phyloP scores from a whole-genome alignment of 768 basidiomycete species.

The Pleurotus platypus region DNA sequence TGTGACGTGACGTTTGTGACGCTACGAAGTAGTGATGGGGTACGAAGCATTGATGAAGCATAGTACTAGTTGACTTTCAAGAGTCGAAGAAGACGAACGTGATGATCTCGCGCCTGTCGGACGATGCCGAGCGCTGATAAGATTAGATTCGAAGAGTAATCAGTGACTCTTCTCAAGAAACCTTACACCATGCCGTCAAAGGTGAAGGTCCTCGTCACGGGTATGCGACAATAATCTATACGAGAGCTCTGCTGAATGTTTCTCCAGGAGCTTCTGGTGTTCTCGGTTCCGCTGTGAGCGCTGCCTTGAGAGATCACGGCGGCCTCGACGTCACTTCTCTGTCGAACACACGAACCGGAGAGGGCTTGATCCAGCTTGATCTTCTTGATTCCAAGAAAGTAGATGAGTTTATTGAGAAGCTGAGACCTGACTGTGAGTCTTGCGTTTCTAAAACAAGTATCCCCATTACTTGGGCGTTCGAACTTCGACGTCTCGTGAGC shows the following conservation, averaged over 20 bases:
- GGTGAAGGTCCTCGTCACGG: constrained; percentile 58
- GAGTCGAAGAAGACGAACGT: no score
- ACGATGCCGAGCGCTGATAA: constrained; percentile 2
- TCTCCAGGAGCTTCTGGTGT: constrained; percentile 85
- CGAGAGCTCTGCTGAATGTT: no score
- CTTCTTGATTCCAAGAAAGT: constrained; percentile 57
- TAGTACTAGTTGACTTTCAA: no score
- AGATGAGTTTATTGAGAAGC: constrained; percentile 47
- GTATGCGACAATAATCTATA: constrained; percentile 23
- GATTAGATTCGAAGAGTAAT: constrained; percentile 2
- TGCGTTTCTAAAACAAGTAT: constrained; percentile 5
- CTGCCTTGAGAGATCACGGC: constrained; percentile 44
- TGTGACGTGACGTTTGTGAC: neutral
- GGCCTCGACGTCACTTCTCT: constrained; percentile 56
- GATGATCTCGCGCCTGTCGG: neutral
- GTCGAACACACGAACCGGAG: constrained; percentile 63
- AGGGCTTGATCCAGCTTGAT: constrained; percentile 58
- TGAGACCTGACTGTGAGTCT: constrained; percentile 68
- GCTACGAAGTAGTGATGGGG: no score
- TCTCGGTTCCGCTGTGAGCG: constrained; percentile 75
- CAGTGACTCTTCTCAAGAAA: neutral
- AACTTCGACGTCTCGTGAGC: neutral
- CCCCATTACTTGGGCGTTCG: neutral
- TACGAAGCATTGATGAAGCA: no score
- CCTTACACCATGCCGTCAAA: constrained; percentile 15